A percentile compares a stretch with the other conserved stretches of the same genome.
These are phyloP conservation scores for Escallonia herrerae DNA, from an alignment of 129 eudicot genomes.

Conservation along the genomic window DNA sequence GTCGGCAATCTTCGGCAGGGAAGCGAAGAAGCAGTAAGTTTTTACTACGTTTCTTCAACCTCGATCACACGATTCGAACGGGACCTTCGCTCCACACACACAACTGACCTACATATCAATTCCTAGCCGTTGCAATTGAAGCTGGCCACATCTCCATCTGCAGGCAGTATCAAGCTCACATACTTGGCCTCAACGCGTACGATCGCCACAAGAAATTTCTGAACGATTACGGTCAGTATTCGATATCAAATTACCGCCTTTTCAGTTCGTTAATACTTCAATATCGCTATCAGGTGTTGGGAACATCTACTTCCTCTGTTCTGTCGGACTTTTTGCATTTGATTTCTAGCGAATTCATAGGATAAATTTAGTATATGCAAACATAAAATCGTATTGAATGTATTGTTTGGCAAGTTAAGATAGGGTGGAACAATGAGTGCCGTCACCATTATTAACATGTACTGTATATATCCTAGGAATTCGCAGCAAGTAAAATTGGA, in stretches of 20 bases:
- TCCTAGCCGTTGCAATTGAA: background rate
- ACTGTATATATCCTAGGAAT: too few species aligned
- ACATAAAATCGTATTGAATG: too few species aligned
- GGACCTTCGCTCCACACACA: background rate
- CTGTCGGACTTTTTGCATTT: too few species aligned
- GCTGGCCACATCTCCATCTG: background rate
- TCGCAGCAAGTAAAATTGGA: too few species aligned
- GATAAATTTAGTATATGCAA: too few species aligned
- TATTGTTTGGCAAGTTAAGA: too few species aligned
- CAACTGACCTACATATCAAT: background rate
- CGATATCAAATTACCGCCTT: background rate
- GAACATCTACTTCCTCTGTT: too few species aligned
- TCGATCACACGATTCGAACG: too few species aligned
- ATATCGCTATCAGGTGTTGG: too few species aligned
- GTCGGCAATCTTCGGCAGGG: constrained; percentile 59
- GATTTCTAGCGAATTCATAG: too few species aligned
- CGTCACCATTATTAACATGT: too few species aligned
- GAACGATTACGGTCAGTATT: constrained; percentile 69
- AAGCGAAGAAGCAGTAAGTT: constrained; percentile 71
- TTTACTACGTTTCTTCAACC: background rate
- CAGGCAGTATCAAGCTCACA: constrained; percentile 94
- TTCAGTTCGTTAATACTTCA: background rate
- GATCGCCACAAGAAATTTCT: constrained; percentile 89
- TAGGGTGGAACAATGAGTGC: too few species aligned
- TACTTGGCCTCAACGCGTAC: constrained; percentile 88